A percentile compares a stretch with the other conserved stretches of the same genome.
Conservation (phyloP, 2,329 filamentous ascomycete species). For the Colletotrichum lupini region DNA sequence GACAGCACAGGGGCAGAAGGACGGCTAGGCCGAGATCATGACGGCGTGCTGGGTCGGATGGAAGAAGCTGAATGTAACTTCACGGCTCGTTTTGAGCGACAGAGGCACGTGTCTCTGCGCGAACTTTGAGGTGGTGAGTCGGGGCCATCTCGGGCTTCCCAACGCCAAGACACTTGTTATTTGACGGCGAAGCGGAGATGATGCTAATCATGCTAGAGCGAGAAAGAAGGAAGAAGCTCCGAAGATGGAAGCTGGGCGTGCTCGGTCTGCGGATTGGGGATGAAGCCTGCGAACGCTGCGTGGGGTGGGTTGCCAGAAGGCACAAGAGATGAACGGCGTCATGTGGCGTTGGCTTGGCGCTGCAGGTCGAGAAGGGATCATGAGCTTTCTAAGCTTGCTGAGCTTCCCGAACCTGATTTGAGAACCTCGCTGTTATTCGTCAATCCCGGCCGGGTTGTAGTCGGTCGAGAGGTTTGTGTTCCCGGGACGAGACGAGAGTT, state of each 20-base stretch:
- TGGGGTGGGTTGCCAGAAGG: constrained; percentile 11
- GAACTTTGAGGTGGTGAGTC: background rate
- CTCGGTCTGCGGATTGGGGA: constrained; percentile 25
- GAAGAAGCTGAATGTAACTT: constrained; percentile 20
- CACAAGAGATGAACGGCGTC: constrained; percentile 29
- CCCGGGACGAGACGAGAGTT: background rate
- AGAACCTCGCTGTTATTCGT: constrained; percentile 15
- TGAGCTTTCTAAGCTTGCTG: constrained; percentile 18
- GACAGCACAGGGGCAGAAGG: background rate
- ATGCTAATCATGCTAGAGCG: constrained; percentile 17
- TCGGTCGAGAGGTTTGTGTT: constrained; percentile 5
- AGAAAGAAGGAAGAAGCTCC: constrained; percentile 9
- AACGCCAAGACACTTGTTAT: constrained; percentile 29
- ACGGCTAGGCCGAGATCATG: constrained; percentile 26
- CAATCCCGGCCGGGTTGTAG: no score
- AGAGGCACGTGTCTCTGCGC: constrained; percentile 27
- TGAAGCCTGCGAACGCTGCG: constrained; percentile 17
- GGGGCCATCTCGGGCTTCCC: constrained; percentile 10
- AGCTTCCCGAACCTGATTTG: background rate
- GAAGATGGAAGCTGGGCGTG: background rate
- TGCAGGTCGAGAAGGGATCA: constrained; percentile 24
- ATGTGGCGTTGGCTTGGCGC: constrained; percentile 33
- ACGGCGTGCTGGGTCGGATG: constrained; percentile 26
- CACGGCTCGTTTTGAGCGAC: constrained; percentile 27
- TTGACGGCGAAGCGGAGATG: constrained; percentile 22